Conservation (phyloP, 345 rosid species). For the Pelargonium nanum region DNA sequence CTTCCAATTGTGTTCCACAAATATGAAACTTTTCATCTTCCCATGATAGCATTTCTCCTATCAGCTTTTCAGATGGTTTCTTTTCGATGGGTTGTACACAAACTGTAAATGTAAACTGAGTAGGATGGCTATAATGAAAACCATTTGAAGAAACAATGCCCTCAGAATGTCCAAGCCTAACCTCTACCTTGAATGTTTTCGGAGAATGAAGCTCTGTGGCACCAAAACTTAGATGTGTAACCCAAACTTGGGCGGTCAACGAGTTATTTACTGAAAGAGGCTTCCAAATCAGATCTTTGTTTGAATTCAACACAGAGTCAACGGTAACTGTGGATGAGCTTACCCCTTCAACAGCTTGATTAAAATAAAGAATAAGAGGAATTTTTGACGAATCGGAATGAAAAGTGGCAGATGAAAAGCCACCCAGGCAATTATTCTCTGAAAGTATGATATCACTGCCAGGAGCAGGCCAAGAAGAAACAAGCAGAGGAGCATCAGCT, state of each 20-base stretch:
- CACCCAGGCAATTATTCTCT: slow-evolving; percentile 24
- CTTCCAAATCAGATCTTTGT: slow-evolving; percentile 45
- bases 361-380: slow-evolving; percentile 67
- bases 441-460: slow-evolving; percentile 38
- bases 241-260: slow-evolving; percentile 50
- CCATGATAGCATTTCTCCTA: slow-evolving; percentile 39
- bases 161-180: slow-evolving; percentile 48
- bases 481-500: slow-evolving; percentile 50
- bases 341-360: slow-evolving; percentile 66
- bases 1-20: slow-evolving; percentile 25
- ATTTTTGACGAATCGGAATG: slow-evolving; percentile 33
- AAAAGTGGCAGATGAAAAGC: slow-evolving; percentile 17
- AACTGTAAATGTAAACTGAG: slow-evolving; percentile 35
- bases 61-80: slow-evolving; percentile 23
- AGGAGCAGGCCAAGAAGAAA: slow-evolving; percentile 75
- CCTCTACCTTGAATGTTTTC: slow-evolving; percentile 32
- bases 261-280: slow-evolving; percentile 39
- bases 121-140: slow-evolving; percentile 28
- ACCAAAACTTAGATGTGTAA: slow-evolving; percentile 33
- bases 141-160: slow-evolving; percentile 67
- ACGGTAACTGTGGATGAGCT: slow-evolving; percentile 44
- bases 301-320: slow-evolving; percentile 26
- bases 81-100: slow-evolving; percentile 16
- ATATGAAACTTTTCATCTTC: slow-evolving; percentile 36
- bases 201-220: slow-evolving; percentile 16